Evolutionary conservation across 495 filamentous ascomycete genomes (phyloP).

Genomic region (Lophiotrema nucula): DNA sequence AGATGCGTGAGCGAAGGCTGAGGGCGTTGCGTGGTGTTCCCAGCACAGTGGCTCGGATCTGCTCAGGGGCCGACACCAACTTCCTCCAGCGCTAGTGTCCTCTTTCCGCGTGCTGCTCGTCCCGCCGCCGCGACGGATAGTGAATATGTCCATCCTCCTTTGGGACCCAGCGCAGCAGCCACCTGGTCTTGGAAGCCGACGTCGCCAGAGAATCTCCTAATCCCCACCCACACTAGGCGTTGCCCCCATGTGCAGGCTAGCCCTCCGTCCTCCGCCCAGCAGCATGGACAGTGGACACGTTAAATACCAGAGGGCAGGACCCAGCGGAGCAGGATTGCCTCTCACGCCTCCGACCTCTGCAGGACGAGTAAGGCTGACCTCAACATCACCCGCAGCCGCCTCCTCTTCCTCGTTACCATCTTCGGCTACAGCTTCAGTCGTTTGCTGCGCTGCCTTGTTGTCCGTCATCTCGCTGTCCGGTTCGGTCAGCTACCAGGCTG

Average conservation of each 20-base stretch:
- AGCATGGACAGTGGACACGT: constrained; percentile 21
- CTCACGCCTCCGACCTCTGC: constrained; percentile 4
- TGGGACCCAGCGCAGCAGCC: not conserved
- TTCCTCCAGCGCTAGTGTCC: constrained; percentile 17
- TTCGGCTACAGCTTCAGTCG: not conserved
- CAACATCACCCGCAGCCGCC: not conserved
- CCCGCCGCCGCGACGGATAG: constrained; percentile 17
- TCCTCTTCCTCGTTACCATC: not conserved
- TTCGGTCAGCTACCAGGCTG: constrained; percentile 11
- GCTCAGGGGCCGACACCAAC: constrained; percentile 25
- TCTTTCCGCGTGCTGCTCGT: constrained; percentile 25
- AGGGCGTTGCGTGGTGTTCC: constrained; percentile 1
- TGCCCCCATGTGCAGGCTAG: constrained; percentile 6
- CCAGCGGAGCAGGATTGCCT: not conserved
- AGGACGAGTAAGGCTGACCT: constrained; percentile 20
- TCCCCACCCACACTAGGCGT: constrained; percentile 11
- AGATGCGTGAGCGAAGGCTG: not conserved
- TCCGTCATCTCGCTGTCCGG: constrained; percentile 4
- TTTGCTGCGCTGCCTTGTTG: not conserved
- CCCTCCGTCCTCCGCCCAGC: constrained; percentile 13
- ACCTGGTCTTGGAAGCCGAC: not conserved
- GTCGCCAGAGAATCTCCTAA: not conserved
- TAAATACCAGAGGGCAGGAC: constrained; percentile 11
- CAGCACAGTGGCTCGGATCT: constrained; percentile 24
- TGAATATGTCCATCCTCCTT: constrained; percentile 18